Conservation (phyloP, 148 eudicot genomes). For the Bassia scoparia region DNA sequence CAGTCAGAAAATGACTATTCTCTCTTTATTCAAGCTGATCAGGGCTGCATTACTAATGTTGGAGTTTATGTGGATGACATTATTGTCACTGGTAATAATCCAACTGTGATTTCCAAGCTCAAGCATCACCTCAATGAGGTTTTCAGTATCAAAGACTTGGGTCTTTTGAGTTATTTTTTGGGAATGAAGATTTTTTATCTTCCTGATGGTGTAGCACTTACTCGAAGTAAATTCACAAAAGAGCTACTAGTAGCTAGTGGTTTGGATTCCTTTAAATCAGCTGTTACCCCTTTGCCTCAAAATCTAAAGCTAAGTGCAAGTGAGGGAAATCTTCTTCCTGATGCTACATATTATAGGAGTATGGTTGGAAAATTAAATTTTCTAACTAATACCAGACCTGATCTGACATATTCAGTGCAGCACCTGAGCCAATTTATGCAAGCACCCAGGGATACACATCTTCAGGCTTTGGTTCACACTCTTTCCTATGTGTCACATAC, state of each 20-base stretch:
- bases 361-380: no score
- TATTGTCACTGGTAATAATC: neutral
- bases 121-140: neutral
- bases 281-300: neutral
- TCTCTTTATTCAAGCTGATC: neutral
- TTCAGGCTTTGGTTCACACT: neutral
- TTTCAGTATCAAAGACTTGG: neutral
- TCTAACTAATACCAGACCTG: neutral
- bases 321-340: neutral
- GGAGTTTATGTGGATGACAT: conserved; percentile 3
- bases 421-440: neutral
- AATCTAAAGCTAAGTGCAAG: neutral
- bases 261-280: neutral
- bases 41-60: neutral
- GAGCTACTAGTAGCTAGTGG: neutral
- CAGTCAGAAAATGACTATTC: neutral
- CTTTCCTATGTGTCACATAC: no score
- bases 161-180: neutral
- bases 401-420: neutral
- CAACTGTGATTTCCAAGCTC: neutral
- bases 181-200: neutral
- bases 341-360: neutral
- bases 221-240: neutral
- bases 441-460: neutral
- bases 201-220: neutral